phyloP scores from a whole-genome alignment of 345 rosid species.

The Eucalyptus microcorys region DNA sequence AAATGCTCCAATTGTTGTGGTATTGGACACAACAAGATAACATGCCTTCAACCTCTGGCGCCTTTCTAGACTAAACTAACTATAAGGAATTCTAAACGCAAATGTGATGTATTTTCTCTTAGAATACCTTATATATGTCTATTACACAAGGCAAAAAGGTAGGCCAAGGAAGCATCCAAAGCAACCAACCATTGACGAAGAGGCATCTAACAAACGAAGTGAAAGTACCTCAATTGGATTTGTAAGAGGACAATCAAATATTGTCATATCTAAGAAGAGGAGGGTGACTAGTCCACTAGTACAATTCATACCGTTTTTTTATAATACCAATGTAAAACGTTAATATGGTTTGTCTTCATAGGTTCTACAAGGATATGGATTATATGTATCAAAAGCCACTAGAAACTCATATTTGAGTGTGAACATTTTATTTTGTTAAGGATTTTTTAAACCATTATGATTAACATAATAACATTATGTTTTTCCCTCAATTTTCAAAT shows the following conservation, averaged over 20 bases:
- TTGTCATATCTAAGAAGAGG: not conserved
- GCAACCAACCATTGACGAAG: not conserved
- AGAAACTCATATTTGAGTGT: not conserved
- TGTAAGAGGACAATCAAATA: not conserved
- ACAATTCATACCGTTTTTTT: not conserved
- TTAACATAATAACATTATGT: not conserved
- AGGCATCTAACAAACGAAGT: not conserved
- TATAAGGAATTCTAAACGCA: not conserved
- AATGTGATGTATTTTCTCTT: not conserved
- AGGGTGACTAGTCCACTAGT: not conserved
- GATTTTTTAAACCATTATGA: not conserved
- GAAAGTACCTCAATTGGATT: not conserved
- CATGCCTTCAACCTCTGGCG: rapidly evolving
- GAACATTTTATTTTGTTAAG: not conserved
- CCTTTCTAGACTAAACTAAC: not conserved
- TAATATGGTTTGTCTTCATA: not conserved
- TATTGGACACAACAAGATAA: not conserved
- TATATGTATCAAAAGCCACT: not conserved
- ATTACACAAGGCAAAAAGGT: not conserved
- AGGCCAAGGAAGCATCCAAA: not conserved
- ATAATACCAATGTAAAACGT: not conserved
- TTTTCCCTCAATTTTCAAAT: not conserved
- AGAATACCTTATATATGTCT: not conserved
- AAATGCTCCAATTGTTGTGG: not conserved
- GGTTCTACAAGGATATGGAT: not conserved